Evolutionary conservation across 2,329 filamentous ascomycete genomes (phyloP).

Genomic region (Penicillium sp.): DNA sequence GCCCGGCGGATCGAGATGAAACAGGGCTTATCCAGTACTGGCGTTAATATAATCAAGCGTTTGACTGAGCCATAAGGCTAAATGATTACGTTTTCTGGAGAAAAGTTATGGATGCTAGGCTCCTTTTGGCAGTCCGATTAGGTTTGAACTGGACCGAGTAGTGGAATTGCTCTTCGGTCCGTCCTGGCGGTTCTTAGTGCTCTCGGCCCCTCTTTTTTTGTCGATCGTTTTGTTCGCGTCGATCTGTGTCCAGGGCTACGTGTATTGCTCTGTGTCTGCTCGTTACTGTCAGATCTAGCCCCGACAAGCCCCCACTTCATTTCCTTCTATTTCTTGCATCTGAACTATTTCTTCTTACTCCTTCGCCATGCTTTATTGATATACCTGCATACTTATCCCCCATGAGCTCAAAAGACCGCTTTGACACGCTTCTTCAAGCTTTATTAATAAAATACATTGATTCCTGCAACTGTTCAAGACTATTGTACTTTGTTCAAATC

Average conservation of each 20-base stretch:
- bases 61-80: constrained; percentile 3
- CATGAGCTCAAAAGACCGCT: constrained; percentile 4
- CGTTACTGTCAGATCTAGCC: constrained; percentile 6
- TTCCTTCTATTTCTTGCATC: constrained; percentile 1
- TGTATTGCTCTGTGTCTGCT: constrained; percentile 2
- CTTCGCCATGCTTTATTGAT: constrained; percentile 2
- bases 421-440: constrained; percentile 6
- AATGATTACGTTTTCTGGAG: neutral
- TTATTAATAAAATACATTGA: neutral
- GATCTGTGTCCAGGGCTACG: neutral
- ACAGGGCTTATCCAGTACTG: neutral
- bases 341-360: neutral
- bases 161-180: constrained; percentile 4
- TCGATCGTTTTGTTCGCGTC: neutral
- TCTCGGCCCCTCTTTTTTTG: neutral
- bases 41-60: constrained; percentile 1
- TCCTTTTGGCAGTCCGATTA: neutral
- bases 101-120: neutral
- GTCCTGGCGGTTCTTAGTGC: neutral
- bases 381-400: constrained; percentile 4
- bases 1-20: neutral
- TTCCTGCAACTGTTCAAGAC: neutral
- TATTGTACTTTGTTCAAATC: neutral
- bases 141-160: constrained; percentile 1
- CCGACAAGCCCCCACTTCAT: neutral